Evolutionary conservation across 1,284 basidiomycete species (phyloP), one percentile per base, ranked within the genome.

Genomic region (Tausonia pullulans): DNA sequence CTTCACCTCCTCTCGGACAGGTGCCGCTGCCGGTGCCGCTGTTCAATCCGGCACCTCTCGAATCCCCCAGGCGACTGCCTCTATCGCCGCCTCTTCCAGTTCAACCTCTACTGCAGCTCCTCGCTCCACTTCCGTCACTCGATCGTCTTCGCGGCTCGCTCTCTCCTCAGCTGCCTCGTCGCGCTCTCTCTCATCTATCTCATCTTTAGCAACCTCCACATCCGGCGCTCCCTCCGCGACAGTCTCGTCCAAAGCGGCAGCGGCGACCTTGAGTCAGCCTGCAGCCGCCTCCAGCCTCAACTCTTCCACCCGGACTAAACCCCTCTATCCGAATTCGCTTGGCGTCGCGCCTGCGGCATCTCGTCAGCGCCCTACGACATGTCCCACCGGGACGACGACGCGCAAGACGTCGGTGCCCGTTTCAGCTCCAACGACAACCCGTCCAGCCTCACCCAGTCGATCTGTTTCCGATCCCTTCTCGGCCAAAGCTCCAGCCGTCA

Each of bases 341-440:
- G 54, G 61, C 5, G 39, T 48, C 5, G 46, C 54, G 2, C 61
- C 54, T 9, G 45, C 61, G 16, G 46, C 45, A 3, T 50, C 61
- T 4, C 27, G 27, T 27, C 27, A 27, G 27, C 27, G 27, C 27
- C 27, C 27, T 27, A 27, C 40, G 46, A 14, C 46, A 52, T 13
- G 46, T 55, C 40, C 13, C 52, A 10, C 63, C 58, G 2, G 3
- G 48, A 44, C 58, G 4, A 46, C 58, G 4, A 50, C 52, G 58
- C 46, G 63, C 16, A 60, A 59, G 52, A 55, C 63, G 8, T 64
- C 63, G 4, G 58, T 49, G 5, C 54, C 58, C 4, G 49, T 55
- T 5, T 52, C 49, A n/a, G 14, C 53, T 9, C n/a, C 54, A 13
- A n/a, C 54, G 54, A 51, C 50, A 13, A 16, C 40, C 9, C 58